phyloP scores from a whole-genome alignment of 495 filamentous ascomycete species.

The Pyrenopolyporus hunteri region DNA sequence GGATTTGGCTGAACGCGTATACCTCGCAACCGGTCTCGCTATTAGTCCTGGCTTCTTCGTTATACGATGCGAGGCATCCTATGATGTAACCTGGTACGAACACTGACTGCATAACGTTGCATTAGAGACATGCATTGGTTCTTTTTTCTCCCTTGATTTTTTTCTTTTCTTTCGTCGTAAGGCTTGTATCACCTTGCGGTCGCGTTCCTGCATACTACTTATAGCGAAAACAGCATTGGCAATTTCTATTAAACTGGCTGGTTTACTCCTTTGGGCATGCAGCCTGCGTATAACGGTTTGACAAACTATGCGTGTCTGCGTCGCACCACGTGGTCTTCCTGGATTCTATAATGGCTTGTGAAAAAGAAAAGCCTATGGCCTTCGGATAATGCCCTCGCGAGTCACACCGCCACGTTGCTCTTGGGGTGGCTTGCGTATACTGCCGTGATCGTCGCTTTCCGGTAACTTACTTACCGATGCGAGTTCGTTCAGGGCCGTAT shows the following conservation, averaged over 20 bases:
- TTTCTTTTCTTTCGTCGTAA: conserved; percentile 6
- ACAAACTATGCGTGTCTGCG: conserved; percentile 20
- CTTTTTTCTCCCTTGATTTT: neutral
- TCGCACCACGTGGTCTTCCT: conserved; percentile 30
- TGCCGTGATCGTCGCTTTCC: conserved; percentile 1
- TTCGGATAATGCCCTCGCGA: conserved; percentile 9
- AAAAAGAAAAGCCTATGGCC: neutral
- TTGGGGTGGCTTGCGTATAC: conserved; percentile 10
- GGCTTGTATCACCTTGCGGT: conserved; percentile 19
- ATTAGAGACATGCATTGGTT: conserved; percentile 19
- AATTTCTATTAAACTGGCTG: neutral
- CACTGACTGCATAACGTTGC: conserved; percentile 23
- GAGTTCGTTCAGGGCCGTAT: neutral
- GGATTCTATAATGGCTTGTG: neutral
- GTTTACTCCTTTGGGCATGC: neutral
- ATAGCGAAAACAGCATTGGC: neutral
- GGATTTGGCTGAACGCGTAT: conserved; percentile 10
- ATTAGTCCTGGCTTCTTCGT: too few species aligned
- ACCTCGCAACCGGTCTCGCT: neutral
- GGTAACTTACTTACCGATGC: too few species aligned
- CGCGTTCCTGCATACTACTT: conserved; percentile 29
- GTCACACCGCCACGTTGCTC: neutral
- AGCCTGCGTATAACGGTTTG: conserved; percentile 12
- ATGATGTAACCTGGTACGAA: conserved; percentile 20
- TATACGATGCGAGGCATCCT: conserved; percentile 31